phyloP scores from a whole-genome alignment of 768 basidiomycete species.

The Suillus luteus region DNA sequence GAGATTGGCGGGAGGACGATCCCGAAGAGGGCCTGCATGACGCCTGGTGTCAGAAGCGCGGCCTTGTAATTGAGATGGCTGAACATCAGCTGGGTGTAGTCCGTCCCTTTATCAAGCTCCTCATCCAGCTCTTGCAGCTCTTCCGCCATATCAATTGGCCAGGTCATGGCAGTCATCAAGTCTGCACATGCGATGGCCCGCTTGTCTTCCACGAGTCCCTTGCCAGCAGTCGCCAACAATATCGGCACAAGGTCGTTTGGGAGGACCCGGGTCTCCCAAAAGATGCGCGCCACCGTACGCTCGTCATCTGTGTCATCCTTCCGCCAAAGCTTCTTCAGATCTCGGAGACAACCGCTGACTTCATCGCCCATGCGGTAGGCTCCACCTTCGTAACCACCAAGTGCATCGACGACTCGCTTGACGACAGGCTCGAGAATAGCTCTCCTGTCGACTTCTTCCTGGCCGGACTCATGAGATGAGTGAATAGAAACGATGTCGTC shows the following conservation, averaged over 20 bases:
- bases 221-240: constrained; percentile 76
- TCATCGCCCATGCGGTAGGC: constrained; percentile 81
- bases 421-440: constrained; percentile 67
- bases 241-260: constrained; percentile 88
- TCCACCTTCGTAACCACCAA: constrained; percentile 72
- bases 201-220: constrained; percentile 77
- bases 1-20: constrained; percentile 80
- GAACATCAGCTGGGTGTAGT: constrained; percentile 81
- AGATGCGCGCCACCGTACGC: constrained; percentile 90
- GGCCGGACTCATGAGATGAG: constrained; percentile 28
- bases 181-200: constrained; percentile 84
- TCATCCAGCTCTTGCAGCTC: constrained; percentile 91
- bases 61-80: constrained; percentile 92
- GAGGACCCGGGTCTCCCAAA: constrained; percentile 85
- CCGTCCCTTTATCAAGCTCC: constrained; percentile 75
- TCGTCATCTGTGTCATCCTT: constrained; percentile 98
- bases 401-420: constrained; percentile 73
- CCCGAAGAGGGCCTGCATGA: constrained; percentile 70
- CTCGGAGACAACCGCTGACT: constrained; percentile 82
- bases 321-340: constrained; percentile 94
- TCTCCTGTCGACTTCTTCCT: constrained; percentile 43
- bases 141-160: constrained; percentile 96
- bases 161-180: constrained; percentile 95
- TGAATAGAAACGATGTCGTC: constrained; percentile 39
- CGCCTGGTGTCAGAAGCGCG: constrained; percentile 60